Conservation (phyloP, 1,284 basidiomycete species). For the Cryptococcus sp. region DNA sequence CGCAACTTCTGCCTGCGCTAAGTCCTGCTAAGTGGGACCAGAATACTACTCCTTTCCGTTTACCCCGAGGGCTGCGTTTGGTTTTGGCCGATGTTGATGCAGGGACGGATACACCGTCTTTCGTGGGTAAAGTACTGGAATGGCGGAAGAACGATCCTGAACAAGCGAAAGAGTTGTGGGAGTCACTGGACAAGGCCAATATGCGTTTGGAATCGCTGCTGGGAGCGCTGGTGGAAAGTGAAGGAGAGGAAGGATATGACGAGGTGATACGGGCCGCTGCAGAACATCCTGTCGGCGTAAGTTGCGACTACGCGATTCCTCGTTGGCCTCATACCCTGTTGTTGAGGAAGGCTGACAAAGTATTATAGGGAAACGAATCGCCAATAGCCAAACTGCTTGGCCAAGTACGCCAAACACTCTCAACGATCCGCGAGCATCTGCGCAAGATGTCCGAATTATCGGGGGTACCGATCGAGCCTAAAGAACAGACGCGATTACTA, state of each 20-base stretch:
- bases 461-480: conserved; percentile 87
- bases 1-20: conserved; percentile 8
- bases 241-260: conserved; percentile 42
- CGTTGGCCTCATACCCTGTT: too few species aligned
- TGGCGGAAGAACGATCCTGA: conserved; percentile 71
- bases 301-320: conserved; percentile 14
- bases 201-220: conserved; percentile 38
- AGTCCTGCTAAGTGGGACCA: conserved; percentile 40
- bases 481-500: conserved; percentile 83
- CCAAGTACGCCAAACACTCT: too few species aligned
- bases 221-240: conserved; percentile 36
- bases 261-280: conserved; percentile 21
- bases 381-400: too few species aligned
- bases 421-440: conserved; percentile 75
- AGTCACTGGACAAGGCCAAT: conserved; percentile 60
- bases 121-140: conserved; percentile 82
- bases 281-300: conserved; percentile 26
- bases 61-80: conserved; percentile 77
- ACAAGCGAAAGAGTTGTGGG: conserved; percentile 72
- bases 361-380: neutral
- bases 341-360: neutral
- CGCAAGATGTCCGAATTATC: conserved; percentile 79
- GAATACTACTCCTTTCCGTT: conserved; percentile 65
- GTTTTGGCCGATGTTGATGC: conserved; percentile 91
- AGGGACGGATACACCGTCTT: conserved; percentile 88